phyloP scores from a whole-genome alignment of 2,329 filamentous ascomycete species.

The Monosporascus ibericus region DNA sequence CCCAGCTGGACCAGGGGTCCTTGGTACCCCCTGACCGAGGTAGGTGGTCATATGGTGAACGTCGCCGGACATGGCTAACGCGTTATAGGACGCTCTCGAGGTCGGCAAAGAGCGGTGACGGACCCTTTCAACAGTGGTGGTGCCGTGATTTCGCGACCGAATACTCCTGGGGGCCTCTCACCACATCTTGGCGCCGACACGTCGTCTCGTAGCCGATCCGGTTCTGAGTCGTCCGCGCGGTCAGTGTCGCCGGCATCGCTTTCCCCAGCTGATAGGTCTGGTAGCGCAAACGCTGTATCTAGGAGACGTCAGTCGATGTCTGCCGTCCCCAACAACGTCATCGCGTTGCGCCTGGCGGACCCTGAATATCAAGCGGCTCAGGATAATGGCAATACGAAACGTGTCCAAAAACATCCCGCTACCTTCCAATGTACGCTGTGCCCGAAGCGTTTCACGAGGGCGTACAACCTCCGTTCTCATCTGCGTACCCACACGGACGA shows the following conservation, averaged over 20 bases:
- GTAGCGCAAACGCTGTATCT: conserved; percentile 36
- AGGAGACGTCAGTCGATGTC: conserved; percentile 58
- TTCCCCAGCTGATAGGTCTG: conserved; percentile 52
- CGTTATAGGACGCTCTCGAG: conserved; percentile 39
- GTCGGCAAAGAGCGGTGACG: conserved; percentile 50
- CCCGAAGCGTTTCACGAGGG: conserved; percentile 91
- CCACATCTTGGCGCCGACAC: conserved; percentile 43
- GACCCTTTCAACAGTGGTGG: conserved; percentile 52
- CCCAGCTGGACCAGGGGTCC: conserved; percentile 66
- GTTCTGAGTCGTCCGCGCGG: conserved; percentile 31
- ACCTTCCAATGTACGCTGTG: conserved; percentile 94
- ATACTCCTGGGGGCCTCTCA: conserved; percentile 38
- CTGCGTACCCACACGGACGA: conserved; percentile 95
- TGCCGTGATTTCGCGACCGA: conserved; percentile 32
- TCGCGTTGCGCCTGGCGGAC: conserved; percentile 87
- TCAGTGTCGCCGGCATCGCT: conserved; percentile 43
- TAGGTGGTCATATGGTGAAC: conserved; percentile 25
- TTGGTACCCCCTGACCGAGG: conserved; percentile 74
- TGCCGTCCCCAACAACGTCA: conserved; percentile 54
- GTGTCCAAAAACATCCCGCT: conserved; percentile 95
- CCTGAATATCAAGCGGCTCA: conserved; percentile 71
- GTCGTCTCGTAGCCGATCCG: conserved; percentile 33
- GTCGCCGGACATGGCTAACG: conserved; percentile 12
- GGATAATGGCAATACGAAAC: conserved; percentile 58
- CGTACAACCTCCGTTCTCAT: conserved; percentile 94